Evolutionary conservation across 2,329 filamentous ascomycete species (phyloP).

Genomic region (Claviceps sp.): DNA sequence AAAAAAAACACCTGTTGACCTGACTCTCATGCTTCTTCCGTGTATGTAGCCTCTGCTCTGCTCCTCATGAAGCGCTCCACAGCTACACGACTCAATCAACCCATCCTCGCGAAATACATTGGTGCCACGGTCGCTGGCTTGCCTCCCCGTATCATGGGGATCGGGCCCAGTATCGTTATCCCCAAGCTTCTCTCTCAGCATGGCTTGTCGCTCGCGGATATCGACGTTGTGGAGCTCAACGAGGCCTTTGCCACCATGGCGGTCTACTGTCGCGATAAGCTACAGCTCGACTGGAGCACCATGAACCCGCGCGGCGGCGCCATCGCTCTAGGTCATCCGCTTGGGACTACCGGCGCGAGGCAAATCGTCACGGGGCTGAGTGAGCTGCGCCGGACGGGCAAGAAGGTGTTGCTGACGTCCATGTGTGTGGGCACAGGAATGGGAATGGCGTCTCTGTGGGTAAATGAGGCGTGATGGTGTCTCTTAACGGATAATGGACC

Average conservation of each 20-base stretch:
- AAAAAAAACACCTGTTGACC: no score
- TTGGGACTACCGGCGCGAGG: conserved; percentile 64
- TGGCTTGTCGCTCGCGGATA: conserved; percentile 64
- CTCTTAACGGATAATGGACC: no score
- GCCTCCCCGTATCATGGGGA: conserved; percentile 91
- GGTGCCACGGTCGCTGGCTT: conserved; percentile 84
- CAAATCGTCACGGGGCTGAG: conserved; percentile 85
- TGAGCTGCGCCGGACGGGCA: conserved; percentile 70
- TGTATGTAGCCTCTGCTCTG: conserved; percentile 64
- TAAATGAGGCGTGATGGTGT: conserved; percentile 33
- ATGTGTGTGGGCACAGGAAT: conserved; percentile 71
- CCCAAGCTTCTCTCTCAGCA: conserved; percentile 75
- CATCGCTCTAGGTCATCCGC: conserved; percentile 70
- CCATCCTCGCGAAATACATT: conserved; percentile 89
- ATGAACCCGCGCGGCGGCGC: conserved; percentile 73
- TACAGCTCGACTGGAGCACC: conserved; percentile 60
- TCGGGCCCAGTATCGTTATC: conserved; percentile 61
- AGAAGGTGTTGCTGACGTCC: conserved; percentile 81
- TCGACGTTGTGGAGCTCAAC: conserved; percentile 88
- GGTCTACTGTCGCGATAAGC: conserved; percentile 71
- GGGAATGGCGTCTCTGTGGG: conserved; percentile 54
- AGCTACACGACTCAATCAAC: conserved; percentile 73
- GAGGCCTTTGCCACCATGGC: conserved; percentile 98
- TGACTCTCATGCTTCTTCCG: no score
- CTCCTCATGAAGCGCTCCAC: conserved; percentile 91